Evolutionary conservation across 2,329 filamentous ascomycete genomes (phyloP).

Genomic region (Drechslerella coelobrocha): DNA sequence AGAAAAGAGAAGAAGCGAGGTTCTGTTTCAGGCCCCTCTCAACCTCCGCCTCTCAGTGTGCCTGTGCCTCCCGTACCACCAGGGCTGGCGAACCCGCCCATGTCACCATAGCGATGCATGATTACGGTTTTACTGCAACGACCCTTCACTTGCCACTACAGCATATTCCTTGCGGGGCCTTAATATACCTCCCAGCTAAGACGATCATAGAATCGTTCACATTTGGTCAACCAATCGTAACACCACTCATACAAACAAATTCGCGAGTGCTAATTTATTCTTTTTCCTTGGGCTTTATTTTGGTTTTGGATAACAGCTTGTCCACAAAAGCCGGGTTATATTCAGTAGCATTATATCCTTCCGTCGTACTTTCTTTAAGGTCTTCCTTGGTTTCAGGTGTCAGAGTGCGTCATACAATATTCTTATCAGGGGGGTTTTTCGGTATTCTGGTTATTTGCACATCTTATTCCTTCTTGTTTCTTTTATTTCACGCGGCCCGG

Average conservation of each 20-base stretch:
- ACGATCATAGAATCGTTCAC: no score
- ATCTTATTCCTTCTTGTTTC: neutral
- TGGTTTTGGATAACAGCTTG: slow-evolving; percentile 29
- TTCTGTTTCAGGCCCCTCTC: slow-evolving; percentile 51
- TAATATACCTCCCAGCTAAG: neutral
- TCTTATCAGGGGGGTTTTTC: neutral
- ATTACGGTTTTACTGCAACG: slow-evolving; percentile 21
- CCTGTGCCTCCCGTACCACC: slow-evolving; percentile 28
- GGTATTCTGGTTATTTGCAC: neutral
- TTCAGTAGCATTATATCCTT: neutral
- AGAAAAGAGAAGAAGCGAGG: slow-evolving; percentile 55
- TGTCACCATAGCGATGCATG: slow-evolving; percentile 15
- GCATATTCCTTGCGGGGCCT: neutral
- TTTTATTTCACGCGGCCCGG: no score
- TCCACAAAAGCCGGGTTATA: slow-evolving; percentile 3
- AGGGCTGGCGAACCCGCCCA: slow-evolving; percentile 10
- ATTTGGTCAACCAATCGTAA: neutral
- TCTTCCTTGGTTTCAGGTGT: neutral
- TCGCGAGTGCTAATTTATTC: slow-evolving; percentile 24
- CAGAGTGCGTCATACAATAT: neutral
- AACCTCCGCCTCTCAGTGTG: slow-evolving; percentile 34
- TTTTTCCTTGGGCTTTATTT: slow-evolving; percentile 40
- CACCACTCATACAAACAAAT: neutral
- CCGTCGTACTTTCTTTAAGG: neutral
- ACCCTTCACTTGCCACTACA: slow-evolving; percentile 18